Percentiles rank a stretch among this genome's conserved stretches.
Conservation (phyloP, 2,329 filamentous ascomycete species). For the Paecilomyces niveus region DNA sequence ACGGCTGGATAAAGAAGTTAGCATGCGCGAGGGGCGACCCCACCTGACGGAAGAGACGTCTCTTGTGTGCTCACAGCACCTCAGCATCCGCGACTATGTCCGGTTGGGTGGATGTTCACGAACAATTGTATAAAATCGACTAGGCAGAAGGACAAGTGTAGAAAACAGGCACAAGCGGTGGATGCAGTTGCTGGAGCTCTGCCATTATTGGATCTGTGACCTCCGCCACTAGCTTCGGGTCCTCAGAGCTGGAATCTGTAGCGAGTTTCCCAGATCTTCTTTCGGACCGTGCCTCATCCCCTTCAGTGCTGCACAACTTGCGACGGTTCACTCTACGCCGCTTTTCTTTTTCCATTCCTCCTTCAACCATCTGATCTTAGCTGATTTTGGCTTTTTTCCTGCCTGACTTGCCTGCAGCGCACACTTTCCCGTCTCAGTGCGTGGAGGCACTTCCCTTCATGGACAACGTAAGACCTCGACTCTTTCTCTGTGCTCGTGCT, state of each 20-base stretch:
- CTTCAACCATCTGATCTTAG: background rate
- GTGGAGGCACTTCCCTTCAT: constrained; percentile 33
- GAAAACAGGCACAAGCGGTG: background rate
- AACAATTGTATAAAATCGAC: background rate
- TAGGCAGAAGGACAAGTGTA: background rate
- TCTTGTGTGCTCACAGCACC: background rate
- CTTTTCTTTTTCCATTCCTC: background rate
- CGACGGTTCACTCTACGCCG: background rate
- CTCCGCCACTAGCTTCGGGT: background rate
- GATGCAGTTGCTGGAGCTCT: background rate
- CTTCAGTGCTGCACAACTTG: background rate
- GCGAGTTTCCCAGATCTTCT: background rate
- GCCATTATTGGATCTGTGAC: constrained; percentile 1
- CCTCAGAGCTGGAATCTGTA: constrained; percentile 1
- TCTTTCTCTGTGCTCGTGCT: constrained; percentile 10
- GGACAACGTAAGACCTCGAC: constrained; percentile 36
- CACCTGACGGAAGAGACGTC: background rate
- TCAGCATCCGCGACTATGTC: background rate
- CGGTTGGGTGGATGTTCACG: background rate
- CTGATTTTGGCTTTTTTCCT: background rate
- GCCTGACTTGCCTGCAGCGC: constrained; percentile 12
- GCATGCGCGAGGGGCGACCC: background rate
- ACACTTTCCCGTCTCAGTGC: constrained; percentile 18
- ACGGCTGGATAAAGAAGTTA: background rate
- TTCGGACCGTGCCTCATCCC: background rate